These are phyloP conservation scores for Auricularia auricula-judae DNA, from an alignment of 768 basidiomycete species.

Conservation along the genomic window DNA sequence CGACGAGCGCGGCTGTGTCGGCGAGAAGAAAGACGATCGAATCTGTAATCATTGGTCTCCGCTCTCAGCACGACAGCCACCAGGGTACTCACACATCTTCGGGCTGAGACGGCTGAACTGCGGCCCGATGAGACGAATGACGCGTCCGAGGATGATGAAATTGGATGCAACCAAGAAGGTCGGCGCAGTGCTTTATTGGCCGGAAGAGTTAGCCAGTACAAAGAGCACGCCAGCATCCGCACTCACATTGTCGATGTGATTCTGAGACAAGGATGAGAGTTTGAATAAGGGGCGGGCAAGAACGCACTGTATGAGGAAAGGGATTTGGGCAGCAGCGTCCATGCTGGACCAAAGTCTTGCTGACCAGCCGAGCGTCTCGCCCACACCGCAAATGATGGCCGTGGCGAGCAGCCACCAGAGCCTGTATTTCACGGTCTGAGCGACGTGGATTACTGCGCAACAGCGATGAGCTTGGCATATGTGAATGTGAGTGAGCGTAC, in stretches of 20 bases:
- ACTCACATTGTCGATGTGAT: background rate
- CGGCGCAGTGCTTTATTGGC: constrained; percentile 27
- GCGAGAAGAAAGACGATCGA: constrained; percentile 19
- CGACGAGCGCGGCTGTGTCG: constrained; percentile 48
- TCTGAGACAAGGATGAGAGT: background rate
- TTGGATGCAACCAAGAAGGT: constrained; percentile 48
- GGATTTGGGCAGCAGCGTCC: constrained; percentile 10
- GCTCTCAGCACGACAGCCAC: too few relatives aligned
- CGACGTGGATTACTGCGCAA: constrained; percentile 32
- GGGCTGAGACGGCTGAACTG: constrained; percentile 37
- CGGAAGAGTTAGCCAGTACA: too few relatives aligned
- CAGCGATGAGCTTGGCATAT: background rate
- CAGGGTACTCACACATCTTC: constrained; percentile 26
- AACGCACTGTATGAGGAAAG: constrained; percentile 34
- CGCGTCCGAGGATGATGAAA: constrained; percentile 43
- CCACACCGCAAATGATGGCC: constrained; percentile 31
- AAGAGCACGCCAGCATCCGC: background rate
- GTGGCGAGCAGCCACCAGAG: constrained; percentile 47
- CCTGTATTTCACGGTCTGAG: constrained; percentile 31
- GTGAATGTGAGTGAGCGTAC: background rate
- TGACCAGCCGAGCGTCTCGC: constrained; percentile 46
- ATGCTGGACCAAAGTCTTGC: constrained; percentile 43
- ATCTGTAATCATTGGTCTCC: constrained; percentile 3
- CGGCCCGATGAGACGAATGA: constrained; percentile 33
- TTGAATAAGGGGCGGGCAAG: background rate